Conservation (phyloP, 768 basidiomycete genomes). For the Lentinula boryana region DNA sequence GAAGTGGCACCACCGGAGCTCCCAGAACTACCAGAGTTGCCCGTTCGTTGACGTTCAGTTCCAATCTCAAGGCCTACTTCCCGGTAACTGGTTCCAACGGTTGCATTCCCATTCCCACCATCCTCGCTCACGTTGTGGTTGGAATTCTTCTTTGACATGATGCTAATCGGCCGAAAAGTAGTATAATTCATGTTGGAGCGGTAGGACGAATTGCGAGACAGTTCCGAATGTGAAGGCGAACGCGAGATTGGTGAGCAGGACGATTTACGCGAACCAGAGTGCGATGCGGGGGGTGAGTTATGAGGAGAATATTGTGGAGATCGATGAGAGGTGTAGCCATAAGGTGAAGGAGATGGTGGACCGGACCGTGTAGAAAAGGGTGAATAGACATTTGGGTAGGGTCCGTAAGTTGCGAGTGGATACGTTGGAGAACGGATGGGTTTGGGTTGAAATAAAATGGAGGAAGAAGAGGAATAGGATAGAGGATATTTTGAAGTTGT, state of each 20-base stretch:
- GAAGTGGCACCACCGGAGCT: neutral
- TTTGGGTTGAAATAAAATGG: neutral
- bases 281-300: neutral
- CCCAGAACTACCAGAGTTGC: neutral
- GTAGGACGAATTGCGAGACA: neutral
- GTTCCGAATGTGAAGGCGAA: neutral
- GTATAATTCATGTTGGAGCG: neutral
- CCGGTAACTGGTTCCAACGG: neutral
- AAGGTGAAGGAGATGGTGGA: slow-evolving; percentile 1
- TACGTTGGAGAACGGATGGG: neutral
- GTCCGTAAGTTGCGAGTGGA: slow-evolving; percentile 1
- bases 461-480: neutral
- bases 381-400: slow-evolving; percentile 3
- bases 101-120: neutral
- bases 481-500: neutral
- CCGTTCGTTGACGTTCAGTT: neutral
- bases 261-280: neutral
- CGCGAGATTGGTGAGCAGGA: neutral
- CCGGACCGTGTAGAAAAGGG: neutral
- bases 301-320: neutral
- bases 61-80: neutral
- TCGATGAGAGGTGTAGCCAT: neutral
- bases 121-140: neutral
- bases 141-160: neutral
- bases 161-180: neutral